Conservation (phyloP, 441 rosid genomes). For the Isatis lusitanica region DNA sequence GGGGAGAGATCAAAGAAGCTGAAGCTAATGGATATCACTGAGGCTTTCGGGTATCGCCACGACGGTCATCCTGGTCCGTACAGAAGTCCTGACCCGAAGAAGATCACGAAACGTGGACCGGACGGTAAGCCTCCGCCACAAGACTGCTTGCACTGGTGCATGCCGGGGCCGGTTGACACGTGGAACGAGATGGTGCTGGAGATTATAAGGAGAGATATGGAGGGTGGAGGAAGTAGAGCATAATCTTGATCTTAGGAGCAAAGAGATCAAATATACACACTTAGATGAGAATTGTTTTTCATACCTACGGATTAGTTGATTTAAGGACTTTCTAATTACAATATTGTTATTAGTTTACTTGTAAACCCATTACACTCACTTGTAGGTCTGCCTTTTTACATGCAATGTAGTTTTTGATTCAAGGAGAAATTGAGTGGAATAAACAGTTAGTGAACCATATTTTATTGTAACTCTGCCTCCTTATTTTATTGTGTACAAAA, state of each 20-base stretch:
- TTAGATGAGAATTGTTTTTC: neutral
- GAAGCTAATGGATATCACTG: conserved; percentile 74
- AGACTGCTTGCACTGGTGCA: conserved; percentile 95
- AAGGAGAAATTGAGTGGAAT: conserved; percentile 29
- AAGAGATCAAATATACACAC: conserved; percentile 1
- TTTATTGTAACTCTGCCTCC: too few species aligned
- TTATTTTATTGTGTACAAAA: too few species aligned
- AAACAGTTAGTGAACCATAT: neutral
- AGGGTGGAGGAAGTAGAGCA: conserved; percentile 28
- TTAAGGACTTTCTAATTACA: neutral
- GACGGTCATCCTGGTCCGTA: conserved; percentile 93
- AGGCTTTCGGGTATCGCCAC: conserved; percentile 68
- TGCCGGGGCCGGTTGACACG: conserved; percentile 86
- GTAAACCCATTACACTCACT: conserved; percentile 8
- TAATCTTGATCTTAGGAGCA: conserved; percentile 10
- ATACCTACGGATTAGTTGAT: conserved; percentile 25
- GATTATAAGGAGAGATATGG: conserved; percentile 58
- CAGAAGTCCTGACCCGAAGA: conserved; percentile 73
- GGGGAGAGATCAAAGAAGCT: conserved; percentile 50
- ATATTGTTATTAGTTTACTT: conserved; percentile 6
- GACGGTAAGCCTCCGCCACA: conserved; percentile 82
- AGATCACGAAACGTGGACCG: conserved; percentile 67
- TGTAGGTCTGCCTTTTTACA: neutral
- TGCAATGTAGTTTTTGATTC: conserved; percentile 4
- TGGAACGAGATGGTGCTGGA: conserved; percentile 87